Evolutionary conservation across 1,284 basidiomycete species (phyloP).

Genomic region (Exobasidium rhododendri): DNA sequence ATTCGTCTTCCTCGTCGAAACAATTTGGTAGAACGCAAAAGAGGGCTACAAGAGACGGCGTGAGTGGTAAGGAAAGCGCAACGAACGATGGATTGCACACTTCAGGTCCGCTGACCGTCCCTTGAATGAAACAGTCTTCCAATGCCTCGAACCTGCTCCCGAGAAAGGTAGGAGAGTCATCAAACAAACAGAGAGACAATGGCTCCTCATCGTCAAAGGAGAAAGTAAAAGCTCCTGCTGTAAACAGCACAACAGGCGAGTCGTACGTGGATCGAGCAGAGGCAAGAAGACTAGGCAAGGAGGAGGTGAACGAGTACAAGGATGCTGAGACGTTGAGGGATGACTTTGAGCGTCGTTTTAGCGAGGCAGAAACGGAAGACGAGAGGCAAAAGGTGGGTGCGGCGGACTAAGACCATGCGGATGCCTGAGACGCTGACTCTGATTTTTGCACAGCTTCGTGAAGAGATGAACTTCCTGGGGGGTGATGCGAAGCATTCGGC

Average conservation of each 20-base stretch:
- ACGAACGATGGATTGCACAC: too few relatives aligned
- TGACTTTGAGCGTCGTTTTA: conserved; percentile 67
- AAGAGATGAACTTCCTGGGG: conserved; percentile 76
- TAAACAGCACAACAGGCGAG: conserved; percentile 17
- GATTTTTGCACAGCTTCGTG: conserved; percentile 63
- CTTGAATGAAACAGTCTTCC: not conserved
- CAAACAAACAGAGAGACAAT: not conserved
- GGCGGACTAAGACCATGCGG: not conserved
- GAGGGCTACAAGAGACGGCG: not conserved
- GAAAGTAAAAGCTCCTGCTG: conserved; percentile 4
- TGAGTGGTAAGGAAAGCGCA: not conserved
- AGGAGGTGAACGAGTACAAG: conserved; percentile 23
- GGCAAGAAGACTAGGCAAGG: conserved; percentile 17
- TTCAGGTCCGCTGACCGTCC: too few relatives aligned
- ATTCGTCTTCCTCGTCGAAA: not conserved
- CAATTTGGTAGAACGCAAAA: conserved; percentile 6
- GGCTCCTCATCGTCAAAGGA: not conserved
- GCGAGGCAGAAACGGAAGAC: conserved; percentile 61
- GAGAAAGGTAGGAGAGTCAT: conserved; percentile 11
- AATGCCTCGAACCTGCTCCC: conserved; percentile 8
- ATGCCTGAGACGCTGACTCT: too few relatives aligned
- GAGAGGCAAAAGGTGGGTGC: conserved; percentile 56
- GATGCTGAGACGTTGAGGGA: conserved; percentile 75
- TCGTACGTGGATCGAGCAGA: conserved; percentile 22
- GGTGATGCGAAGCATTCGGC: conserved; percentile 80